Evolutionary conservation across 768 basidiomycete species (phyloP), one percentile per base, ranked within the genome.

Genomic region (Neoboletus magnificus): DNA sequence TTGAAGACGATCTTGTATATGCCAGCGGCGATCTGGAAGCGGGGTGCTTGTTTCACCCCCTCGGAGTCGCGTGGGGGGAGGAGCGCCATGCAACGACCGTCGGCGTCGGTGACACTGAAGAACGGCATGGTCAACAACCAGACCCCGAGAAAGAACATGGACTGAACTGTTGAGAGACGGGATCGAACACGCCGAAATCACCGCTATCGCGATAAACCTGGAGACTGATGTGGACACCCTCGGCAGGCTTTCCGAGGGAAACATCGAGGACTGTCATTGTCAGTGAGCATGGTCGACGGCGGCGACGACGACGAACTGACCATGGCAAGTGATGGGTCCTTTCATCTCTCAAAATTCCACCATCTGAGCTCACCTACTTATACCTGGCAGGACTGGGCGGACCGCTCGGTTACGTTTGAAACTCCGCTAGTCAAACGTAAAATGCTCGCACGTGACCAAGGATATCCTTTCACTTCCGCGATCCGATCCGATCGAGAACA

Each of bases 241-340:
- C 69, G 1, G 89, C 93, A 18, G 94, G 93, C 63, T 82, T 90
- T 25, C 94, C 94, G 1, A 81, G 76, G 11, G 91, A 87, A 1
- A 90, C 83, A 67, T 97, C 93, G 59, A 97, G 85, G 18, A 96
- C 94, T 95, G 30, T 51, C 2, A 5, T 36, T 39, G 39, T 59
- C 44, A 29, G 49, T 44, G 49, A 56, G 23, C 33, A 45, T 11
- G 29, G 18, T 12, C 36, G n/a, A 52, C 23, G 46, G 33, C 44
- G 43, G 29, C 2, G 36, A 41, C 12, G 47, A 47, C 20, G 54
- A 32, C 2, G 54, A 30, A 50, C 78, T 53, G 61, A 91, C 93
- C 87, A 57, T 97, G 94, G 70, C 94, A 96, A 36, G 94, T 97
- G 58, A 97, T 90, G 2, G 91, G 90, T 5, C 93, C 92, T 65